Percentiles rank a stretch among this genome's conserved stretches.
These are phyloP conservation scores for Eucalyptus cloeziana DNA, from an alignment of 345 rosid genomes.

Conservation along the genomic window DNA sequence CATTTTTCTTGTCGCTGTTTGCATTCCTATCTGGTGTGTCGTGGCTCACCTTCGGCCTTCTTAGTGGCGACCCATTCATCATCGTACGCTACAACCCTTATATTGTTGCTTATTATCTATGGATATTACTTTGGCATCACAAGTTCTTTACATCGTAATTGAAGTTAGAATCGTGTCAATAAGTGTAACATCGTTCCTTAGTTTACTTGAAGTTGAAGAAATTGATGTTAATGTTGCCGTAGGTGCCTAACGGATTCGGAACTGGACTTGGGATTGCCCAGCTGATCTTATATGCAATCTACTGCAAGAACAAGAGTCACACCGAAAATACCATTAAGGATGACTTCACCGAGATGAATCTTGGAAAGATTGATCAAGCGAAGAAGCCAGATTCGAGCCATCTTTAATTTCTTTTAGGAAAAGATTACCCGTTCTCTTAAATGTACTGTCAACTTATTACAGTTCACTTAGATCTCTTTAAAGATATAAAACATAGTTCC, in stretches of 20 bases:
- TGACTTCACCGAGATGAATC: neutral
- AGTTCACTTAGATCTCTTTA: neutral
- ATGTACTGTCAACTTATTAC: neutral
- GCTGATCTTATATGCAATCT: conserved; percentile 24
- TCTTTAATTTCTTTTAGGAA: neutral
- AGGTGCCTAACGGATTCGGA: conserved; percentile 28
- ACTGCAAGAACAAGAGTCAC: conserved; percentile 3
- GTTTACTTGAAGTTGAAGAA: neutral
- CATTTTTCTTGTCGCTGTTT: conserved; percentile 28
- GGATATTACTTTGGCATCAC: neutral
- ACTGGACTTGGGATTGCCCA: conserved; percentile 17
- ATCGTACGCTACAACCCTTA: conserved; percentile 5
- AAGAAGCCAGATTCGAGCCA: neutral
- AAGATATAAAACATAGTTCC: neutral
- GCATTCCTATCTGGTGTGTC: conserved; percentile 19
- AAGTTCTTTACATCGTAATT: neutral
- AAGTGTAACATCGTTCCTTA: neutral
- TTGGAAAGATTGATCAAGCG: neutral
- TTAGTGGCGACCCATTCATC: conserved; percentile 22
- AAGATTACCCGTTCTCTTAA: neutral
- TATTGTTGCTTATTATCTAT: neutral
- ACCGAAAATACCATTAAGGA: neutral
- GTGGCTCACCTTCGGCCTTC: conserved; percentile 25
- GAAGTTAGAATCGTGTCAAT: neutral
- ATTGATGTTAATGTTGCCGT: neutral